phyloP scores from a whole-genome alignment of 331 rosid genomes.

The Pyracantha coccinea region DNA sequence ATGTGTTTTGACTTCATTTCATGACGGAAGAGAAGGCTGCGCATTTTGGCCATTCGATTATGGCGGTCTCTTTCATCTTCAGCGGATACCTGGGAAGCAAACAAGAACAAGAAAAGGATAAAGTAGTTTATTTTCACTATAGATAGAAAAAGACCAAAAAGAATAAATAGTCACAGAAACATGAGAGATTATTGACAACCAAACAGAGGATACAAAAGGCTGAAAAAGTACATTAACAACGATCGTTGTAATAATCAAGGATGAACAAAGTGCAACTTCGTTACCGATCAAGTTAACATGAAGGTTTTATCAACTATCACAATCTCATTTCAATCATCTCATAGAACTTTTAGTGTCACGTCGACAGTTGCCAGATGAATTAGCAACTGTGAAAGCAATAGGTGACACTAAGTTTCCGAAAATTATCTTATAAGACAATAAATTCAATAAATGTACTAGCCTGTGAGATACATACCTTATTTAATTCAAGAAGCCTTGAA shows the following conservation, averaged over 20 bases:
- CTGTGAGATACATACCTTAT: conserved; percentile 37
- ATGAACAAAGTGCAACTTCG: too few species aligned
- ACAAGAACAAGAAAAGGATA: not conserved
- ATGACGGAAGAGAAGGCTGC: conserved; percentile 75
- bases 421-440: not conserved
- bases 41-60: conserved; percentile 83
- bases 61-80: conserved; percentile 79
- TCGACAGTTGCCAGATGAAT: not conserved
- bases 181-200: too few species aligned
- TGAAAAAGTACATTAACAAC: too few species aligned
- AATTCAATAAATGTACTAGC: not conserved
- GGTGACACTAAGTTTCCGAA: not conserved
- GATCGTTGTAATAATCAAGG: too few species aligned
- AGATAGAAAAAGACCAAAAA: too few species aligned
- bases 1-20: conserved; percentile 68
- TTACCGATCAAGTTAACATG: too few species aligned
- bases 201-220: too few species aligned
- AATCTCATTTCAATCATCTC: not conserved
- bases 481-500: conserved; percentile 72
- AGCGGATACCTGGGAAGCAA: conserved; percentile 52
- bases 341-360: not conserved
- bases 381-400: not conserved
- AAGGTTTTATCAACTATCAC: not conserved
- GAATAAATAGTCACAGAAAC: too few species aligned
- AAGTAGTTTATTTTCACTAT: not conserved